Conservation (phyloP, 345 rosid genomes). For the Eucalyptus erythrocorys region DNA sequence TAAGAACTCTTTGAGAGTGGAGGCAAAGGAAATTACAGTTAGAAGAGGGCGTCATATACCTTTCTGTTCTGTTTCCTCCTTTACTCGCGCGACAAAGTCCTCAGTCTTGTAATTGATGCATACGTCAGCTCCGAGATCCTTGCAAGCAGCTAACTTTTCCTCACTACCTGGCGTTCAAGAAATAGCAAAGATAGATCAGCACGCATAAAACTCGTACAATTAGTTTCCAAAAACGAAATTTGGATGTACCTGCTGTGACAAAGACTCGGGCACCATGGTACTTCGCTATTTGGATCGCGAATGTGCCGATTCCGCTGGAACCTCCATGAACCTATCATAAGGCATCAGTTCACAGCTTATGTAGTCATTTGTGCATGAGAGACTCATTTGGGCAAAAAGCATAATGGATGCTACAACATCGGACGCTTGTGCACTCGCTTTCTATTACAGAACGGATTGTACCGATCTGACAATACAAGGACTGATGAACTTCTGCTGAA, state of each 20-base stretch:
- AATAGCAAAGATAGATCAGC: neutral
- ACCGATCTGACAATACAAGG: neutral
- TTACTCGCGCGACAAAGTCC: constrained; percentile 71
- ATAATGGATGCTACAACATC: neutral
- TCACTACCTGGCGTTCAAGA: constrained; percentile 37
- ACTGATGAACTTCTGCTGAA: neutral
- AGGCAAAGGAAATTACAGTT: neutral
- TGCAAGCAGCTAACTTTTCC: constrained; percentile 70
- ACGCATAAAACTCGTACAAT: neutral
- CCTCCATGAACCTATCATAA: constrained; percentile 67
- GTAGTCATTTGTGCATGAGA: neutral
- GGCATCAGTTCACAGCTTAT: neutral
- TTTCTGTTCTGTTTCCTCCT: constrained; percentile 72
- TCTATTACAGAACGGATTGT: neutral
- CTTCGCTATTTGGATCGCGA: constrained; percentile 79
- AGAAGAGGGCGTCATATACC: constrained; percentile 13
- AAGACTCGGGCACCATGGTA: constrained; percentile 53
- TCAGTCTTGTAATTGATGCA: constrained; percentile 86
- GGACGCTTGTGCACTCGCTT: neutral
- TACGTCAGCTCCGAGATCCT: constrained; percentile 82
- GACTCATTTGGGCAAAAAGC: neutral
- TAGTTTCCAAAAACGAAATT: neutral
- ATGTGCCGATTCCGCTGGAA: constrained; percentile 87
- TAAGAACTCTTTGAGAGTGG: neutral
- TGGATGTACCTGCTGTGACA: constrained; percentile 65